Conservation (phyloP, 1,284 basidiomycete species). For the Ganoderma multipileum region DNA sequence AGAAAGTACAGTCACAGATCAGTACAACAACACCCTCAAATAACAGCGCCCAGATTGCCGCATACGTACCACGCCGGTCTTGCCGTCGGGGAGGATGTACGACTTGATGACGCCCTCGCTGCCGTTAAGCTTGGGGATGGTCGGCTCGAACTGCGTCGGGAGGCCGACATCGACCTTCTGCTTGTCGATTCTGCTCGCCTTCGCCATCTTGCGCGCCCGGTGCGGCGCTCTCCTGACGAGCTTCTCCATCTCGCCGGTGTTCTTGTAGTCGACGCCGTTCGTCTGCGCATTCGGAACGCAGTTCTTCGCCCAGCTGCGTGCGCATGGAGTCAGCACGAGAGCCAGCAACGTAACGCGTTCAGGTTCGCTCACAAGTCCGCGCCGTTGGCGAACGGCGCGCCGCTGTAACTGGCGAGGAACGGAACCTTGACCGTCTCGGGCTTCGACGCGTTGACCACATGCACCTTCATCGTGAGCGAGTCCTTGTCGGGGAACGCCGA, state of each 20-base stretch:
- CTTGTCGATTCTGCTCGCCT: slow-evolving; percentile 53
- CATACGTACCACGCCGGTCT: slow-evolving; percentile 60
- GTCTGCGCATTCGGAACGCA: slow-evolving; percentile 61
- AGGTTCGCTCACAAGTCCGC: slow-evolving; percentile 55
- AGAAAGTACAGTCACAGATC: background rate
- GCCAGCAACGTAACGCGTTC: background rate
- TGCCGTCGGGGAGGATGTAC: slow-evolving; percentile 62
- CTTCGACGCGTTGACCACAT: slow-evolving; percentile 53
- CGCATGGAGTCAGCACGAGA: background rate
- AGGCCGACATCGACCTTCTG: slow-evolving; percentile 50
- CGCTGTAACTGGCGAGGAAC: slow-evolving; percentile 56
- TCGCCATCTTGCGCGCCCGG: slow-evolving; percentile 37
- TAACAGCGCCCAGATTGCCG: background rate
- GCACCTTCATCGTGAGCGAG: slow-evolving; percentile 50
- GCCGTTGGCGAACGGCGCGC: slow-evolving; percentile 56
- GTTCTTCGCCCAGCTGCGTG: slow-evolving; percentile 62
- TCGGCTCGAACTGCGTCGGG: slow-evolving; percentile 57
- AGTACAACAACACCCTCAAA: background rate
- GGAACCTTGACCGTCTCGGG: slow-evolving; percentile 60
- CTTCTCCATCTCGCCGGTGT: background rate
- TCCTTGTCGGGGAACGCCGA: slow-evolving; percentile 55
- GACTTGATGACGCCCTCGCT: slow-evolving; percentile 64
- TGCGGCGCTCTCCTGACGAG: slow-evolving; percentile 14
- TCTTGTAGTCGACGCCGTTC: slow-evolving; percentile 61
- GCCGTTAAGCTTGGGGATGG: slow-evolving; percentile 50